These are phyloP conservation scores for Verticillium zaregamsianum DNA, from an alignment of 2,329 filamentous ascomycete species.

Conservation along the genomic window DNA sequence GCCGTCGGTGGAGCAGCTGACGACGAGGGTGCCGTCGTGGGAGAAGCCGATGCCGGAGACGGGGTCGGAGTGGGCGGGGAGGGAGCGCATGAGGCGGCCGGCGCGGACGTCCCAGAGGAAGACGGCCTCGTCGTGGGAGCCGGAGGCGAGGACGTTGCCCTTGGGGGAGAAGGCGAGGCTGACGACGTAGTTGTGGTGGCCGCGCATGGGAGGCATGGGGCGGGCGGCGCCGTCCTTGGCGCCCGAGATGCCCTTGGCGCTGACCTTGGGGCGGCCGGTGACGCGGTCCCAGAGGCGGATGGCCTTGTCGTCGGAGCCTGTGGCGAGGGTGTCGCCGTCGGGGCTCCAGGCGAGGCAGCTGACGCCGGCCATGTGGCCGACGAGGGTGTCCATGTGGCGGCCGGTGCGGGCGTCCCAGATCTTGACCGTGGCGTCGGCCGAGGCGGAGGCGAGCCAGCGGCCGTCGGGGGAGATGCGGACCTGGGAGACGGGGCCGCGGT, in stretches of 20 bases:
- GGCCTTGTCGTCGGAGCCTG: slow-evolving; percentile 91
- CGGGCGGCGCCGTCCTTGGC: slow-evolving; percentile 11
- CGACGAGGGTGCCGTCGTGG: slow-evolving; percentile 85
- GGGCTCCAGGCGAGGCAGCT: slow-evolving; percentile 94
- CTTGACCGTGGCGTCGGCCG: slow-evolving; percentile 85
- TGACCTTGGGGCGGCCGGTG: slow-evolving; percentile 51
- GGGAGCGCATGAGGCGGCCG: slow-evolving; percentile 78
- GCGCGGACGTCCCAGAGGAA: slow-evolving; percentile 95
- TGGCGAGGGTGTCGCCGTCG: slow-evolving; percentile 81
- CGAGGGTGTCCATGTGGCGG: slow-evolving; percentile 77
- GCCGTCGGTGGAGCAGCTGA: slow-evolving; percentile 87
- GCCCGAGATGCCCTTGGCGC: slow-evolving; percentile 26
- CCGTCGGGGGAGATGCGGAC: slow-evolving; percentile 91
- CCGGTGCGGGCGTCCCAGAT: slow-evolving; percentile 83
- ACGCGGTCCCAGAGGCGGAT: slow-evolving; percentile 87
- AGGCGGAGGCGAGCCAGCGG: slow-evolving; percentile 82
- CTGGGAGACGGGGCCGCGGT: slow-evolving; percentile 73
- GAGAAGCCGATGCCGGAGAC: slow-evolving; percentile 93
- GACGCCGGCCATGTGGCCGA: slow-evolving; percentile 89
- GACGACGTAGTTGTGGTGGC: slow-evolving; percentile 96
- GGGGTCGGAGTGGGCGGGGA: slow-evolving; percentile 93
- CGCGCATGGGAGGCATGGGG: slow-evolving; percentile 59
- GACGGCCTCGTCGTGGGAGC: slow-evolving; percentile 94
- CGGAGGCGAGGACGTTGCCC: slow-evolving; percentile 92
- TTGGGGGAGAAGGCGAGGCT: slow-evolving; percentile 95